Evolutionary conservation across 2,329 filamentous ascomycete genomes (phyloP).

Genomic region (Fusarium foetens): DNA sequence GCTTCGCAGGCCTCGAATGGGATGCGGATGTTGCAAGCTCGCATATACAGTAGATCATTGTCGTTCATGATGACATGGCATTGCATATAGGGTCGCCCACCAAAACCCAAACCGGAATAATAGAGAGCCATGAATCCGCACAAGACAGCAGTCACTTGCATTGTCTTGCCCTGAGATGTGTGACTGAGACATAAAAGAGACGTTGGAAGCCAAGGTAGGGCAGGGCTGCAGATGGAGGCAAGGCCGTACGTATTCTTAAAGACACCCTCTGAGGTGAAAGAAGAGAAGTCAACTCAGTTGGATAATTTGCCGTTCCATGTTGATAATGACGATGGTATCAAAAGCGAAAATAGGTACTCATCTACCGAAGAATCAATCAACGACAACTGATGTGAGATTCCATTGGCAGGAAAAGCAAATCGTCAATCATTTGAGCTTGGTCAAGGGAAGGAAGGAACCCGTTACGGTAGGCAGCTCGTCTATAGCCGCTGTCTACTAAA

Average conservation of each 20-base stretch:
- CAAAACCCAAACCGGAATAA: constrained; percentile 12
- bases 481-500: neutral
- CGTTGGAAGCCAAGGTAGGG: constrained; percentile 26
- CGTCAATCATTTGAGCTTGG: neutral
- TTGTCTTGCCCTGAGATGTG: constrained; percentile 25
- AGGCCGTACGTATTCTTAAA: constrained; percentile 1
- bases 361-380: neutral
- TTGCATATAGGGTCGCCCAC: constrained; percentile 19
- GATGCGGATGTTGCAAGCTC: constrained; percentile 8
- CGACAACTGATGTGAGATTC: neutral
- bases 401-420: neutral
- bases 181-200: constrained; percentile 26
- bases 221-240: constrained; percentile 22
- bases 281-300: neutral
- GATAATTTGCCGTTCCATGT: constrained; percentile 1
- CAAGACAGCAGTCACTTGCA: constrained; percentile 39
- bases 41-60: constrained; percentile 10
- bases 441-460: neutral
- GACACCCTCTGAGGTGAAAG: constrained; percentile 7
- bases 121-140: constrained; percentile 1
- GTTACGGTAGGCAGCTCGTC: neutral
- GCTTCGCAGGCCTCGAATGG: constrained; percentile 25
- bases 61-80: constrained; percentile 37
- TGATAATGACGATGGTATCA: constrained; percentile 4
- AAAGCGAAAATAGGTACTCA: neutral